Conservation (phyloP, 1,139 yeast genomes). For the Hyphopichia khmerensis region DNA sequence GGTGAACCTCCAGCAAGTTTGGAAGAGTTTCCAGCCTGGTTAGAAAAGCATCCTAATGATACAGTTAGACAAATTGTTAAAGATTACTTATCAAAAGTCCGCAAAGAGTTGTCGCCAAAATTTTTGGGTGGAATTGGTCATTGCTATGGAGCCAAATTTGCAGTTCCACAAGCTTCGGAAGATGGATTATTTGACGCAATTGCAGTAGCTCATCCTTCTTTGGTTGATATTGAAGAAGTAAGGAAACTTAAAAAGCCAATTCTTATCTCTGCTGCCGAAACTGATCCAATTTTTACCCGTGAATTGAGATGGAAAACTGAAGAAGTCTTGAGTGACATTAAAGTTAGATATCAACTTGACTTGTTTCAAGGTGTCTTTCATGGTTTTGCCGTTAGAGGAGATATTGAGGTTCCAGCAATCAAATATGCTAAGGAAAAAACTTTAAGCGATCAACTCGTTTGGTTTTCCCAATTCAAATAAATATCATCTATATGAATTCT, state of each 20-base stretch:
- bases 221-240: slow-evolving; percentile 55
- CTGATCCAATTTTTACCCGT: slow-evolving; percentile 51
- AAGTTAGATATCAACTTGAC: slow-evolving; percentile 50
- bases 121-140: slow-evolving; percentile 61
- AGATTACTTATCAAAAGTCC: slow-evolving; percentile 35
- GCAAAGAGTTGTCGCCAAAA: slow-evolving; percentile 38
- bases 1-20: slow-evolving; percentile 27
- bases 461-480: slow-evolving; percentile 12
- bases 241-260: slow-evolving; percentile 53
- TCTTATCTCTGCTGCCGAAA: slow-evolving; percentile 62
- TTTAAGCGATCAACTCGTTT: slow-evolving; percentile 47
- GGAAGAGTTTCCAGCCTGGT: slow-evolving; percentile 39
- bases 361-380: slow-evolving; percentile 57
- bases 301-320: slow-evolving; percentile 57
- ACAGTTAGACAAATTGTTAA: slow-evolving; percentile 23
- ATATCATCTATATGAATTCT: neutral
- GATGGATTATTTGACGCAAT: slow-evolving; percentile 47
- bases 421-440: slow-evolving; percentile 63
- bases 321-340: slow-evolving; percentile 38
- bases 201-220: slow-evolving; percentile 72
- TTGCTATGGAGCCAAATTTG: slow-evolving; percentile 72
- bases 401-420: slow-evolving; percentile 44
- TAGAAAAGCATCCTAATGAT: slow-evolving; percentile 44
- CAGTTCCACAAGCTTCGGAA: slow-evolving; percentile 44
- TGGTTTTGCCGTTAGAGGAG: slow-evolving; percentile 73